A percentile compares a stretch with the other conserved stretches of the same genome.
phyloP scores from a whole-genome alignment of 805 yeast genomes.

The Candida ipomoeae region DNA sequence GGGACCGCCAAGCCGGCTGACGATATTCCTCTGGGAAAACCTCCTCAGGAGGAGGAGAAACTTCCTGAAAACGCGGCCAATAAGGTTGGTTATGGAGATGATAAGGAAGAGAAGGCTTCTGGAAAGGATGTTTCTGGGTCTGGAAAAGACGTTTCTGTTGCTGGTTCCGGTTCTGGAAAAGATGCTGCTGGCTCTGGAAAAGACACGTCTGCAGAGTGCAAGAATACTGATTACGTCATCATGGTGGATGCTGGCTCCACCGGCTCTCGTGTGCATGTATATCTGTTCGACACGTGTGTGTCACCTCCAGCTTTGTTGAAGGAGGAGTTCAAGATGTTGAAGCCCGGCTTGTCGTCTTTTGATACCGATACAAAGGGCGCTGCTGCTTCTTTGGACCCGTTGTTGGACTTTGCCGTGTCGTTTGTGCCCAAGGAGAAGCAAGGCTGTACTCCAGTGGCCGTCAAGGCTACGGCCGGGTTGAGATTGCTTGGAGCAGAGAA shows the following conservation, averaged over 20 bases:
- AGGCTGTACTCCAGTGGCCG: conserved; percentile 88
- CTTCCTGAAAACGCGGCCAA: background rate
- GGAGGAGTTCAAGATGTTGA: conserved; percentile 83
- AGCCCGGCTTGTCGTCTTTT: conserved; percentile 88
- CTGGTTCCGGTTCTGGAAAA: background rate
- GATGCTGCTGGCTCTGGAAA: background rate
- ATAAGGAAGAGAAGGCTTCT: background rate
- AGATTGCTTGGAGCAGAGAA: conserved; percentile 77
- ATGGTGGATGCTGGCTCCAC: conserved; percentile 99
- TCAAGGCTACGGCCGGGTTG: conserved; percentile 97
- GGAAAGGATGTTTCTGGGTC: background rate
- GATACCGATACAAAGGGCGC: conserved; percentile 80
- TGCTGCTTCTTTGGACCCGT: conserved; percentile 82
- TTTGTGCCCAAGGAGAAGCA: conserved; percentile 71
- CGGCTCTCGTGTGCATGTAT: conserved; percentile 93
- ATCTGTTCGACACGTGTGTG: conserved; percentile 81
- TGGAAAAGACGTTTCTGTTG: no score
- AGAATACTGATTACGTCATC: conserved; percentile 64
- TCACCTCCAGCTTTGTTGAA: conserved; percentile 76
- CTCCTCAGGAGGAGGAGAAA: background rate
- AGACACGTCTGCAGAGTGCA: conserved; percentile 16
- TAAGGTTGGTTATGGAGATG: background rate
- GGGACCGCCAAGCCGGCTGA: background rate
- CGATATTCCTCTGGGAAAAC: conserved; percentile 2
- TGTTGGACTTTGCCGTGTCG: conserved; percentile 70